Conservation (phyloP, 495 filamentous ascomycete genomes). For the Penicillium flavigenum region DNA sequence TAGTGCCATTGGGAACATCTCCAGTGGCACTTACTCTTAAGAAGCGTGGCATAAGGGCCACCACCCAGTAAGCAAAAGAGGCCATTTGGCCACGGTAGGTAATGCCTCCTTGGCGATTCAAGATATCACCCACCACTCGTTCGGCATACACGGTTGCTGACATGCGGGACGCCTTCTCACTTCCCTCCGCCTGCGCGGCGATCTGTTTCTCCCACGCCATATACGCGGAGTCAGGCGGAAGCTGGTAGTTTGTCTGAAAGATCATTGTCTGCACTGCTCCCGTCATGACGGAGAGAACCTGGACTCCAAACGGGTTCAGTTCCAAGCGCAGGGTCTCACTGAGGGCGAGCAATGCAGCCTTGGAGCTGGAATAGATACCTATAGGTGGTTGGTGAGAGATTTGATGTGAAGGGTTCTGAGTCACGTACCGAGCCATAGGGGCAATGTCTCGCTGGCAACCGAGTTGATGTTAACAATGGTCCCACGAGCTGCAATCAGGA, state of each 20-base stretch:
- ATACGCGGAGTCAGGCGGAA: constrained; percentile 12
- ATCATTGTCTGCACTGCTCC: constrained; percentile 14
- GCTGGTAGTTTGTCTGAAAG: constrained; percentile 6
- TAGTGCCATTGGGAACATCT: constrained; percentile 2
- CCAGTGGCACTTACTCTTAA: constrained; percentile 1
- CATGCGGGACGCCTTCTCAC: constrained; percentile 2
- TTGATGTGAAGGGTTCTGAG: constrained; percentile 1
- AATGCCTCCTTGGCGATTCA: constrained; percentile 10
- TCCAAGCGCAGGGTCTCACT: constrained; percentile 54
- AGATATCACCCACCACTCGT: constrained; percentile 26
- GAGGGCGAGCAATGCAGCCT: constrained; percentile 50
- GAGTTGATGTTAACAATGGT: constrained; percentile 51
- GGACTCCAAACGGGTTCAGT: constrained; percentile 52
- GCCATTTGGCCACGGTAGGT: constrained; percentile 3
- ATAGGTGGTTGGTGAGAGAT: constrained; percentile 1
- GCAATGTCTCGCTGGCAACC: constrained; percentile 40
- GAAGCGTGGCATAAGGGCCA: constrained; percentile 3
- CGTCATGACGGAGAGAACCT: constrained; percentile 50
- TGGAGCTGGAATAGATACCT: constrained; percentile 50
- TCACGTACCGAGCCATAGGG: constrained; percentile 31
- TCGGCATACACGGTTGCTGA: background rate
- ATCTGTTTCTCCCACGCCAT: constrained; percentile 9
- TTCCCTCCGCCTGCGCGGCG: background rate
- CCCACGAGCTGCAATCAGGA: constrained; percentile 48
- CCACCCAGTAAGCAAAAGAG: constrained; percentile 3